Evolutionary conservation across 163 green algal genomes (phyloP).

Genomic region (Smithsoniella earleae): DNA sequence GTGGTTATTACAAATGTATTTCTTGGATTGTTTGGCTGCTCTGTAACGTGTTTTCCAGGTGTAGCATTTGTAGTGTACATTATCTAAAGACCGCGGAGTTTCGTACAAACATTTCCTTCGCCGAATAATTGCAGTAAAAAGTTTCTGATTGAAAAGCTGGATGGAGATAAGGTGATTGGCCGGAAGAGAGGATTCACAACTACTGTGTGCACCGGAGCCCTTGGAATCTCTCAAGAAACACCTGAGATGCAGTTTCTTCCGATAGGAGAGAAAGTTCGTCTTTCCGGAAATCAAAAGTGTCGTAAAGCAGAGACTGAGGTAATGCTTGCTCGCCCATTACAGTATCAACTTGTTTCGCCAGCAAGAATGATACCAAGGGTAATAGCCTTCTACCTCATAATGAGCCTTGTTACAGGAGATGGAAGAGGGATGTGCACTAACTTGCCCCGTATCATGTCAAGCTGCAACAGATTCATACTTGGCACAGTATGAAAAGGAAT

Average conservation of each 20-base stretch:
- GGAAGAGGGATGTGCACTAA: constrained; percentile 1
- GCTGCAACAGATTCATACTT: constrained; percentile 2
- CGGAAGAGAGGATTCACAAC: constrained; percentile 20
- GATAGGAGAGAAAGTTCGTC: neutral
- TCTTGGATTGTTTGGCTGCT: too few species aligned
- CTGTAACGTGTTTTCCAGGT: too few species aligned
- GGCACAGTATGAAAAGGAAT: neutral
- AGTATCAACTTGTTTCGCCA: neutral
- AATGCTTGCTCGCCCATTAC: neutral
- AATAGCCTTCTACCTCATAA: neutral
- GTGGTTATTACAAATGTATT: too few species aligned
- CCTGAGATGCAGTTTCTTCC: constrained; percentile 26
- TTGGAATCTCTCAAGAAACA: neutral
- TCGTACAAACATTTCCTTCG: too few species aligned
- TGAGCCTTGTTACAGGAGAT: neutral
- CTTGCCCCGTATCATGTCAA: constrained; percentile 15
- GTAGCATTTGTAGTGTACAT: too few species aligned
- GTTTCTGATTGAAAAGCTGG: constrained; percentile 18
- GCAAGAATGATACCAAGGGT: too few species aligned
- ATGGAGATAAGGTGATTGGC: constrained; percentile 6
- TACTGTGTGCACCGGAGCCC: constrained; percentile 8
- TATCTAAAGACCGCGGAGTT: too few species aligned
- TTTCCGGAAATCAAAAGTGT: constrained; percentile 17
- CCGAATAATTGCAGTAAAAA: constrained; percentile 29
- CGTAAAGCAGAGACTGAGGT: constrained; percentile 19